Conservation (phyloP, 768 basidiomycete species). For the Amanita rubescens region DNA sequence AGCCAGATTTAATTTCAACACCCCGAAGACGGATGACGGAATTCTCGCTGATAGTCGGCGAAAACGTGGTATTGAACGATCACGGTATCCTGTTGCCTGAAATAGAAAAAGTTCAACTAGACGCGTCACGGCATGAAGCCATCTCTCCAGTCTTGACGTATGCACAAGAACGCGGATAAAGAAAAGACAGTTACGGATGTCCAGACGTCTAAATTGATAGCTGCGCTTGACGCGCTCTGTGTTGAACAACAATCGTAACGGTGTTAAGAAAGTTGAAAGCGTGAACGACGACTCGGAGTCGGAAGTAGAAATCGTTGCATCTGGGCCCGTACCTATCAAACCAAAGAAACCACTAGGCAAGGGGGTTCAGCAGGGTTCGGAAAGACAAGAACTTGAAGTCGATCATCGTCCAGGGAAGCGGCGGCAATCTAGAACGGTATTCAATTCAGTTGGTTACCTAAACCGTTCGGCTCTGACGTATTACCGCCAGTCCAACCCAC, state of each 20-base stretch:
- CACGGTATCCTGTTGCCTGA: too few relatives aligned
- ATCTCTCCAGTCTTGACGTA: neutral
- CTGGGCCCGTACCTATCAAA: neutral
- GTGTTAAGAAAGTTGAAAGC: neutral
- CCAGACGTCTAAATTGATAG: neutral
- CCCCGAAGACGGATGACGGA: neutral
- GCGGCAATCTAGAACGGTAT: too few relatives aligned
- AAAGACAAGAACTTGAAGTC: too few relatives aligned
- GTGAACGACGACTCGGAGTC: neutral
- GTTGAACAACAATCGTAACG: neutral
- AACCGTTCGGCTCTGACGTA: neutral
- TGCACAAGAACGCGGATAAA: neutral
- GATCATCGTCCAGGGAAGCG: too few relatives aligned
- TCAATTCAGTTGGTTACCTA: neutral
- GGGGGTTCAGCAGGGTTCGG: too few relatives aligned
- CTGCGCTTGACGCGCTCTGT: neutral
- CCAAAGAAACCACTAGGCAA: neutral
- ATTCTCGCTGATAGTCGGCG: too few relatives aligned
- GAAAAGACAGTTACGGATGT: neutral
- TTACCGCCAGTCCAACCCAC: neutral
- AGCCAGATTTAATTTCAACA: too few relatives aligned
- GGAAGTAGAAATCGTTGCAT: constrained; percentile 1
- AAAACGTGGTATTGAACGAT: too few relatives aligned
- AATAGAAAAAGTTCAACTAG: neutral
- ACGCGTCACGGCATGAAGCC: neutral